These are phyloP conservation scores for Diaporthe vexans DNA, from an alignment of 2,329 filamentous ascomycete species.

Conservation along the genomic window DNA sequence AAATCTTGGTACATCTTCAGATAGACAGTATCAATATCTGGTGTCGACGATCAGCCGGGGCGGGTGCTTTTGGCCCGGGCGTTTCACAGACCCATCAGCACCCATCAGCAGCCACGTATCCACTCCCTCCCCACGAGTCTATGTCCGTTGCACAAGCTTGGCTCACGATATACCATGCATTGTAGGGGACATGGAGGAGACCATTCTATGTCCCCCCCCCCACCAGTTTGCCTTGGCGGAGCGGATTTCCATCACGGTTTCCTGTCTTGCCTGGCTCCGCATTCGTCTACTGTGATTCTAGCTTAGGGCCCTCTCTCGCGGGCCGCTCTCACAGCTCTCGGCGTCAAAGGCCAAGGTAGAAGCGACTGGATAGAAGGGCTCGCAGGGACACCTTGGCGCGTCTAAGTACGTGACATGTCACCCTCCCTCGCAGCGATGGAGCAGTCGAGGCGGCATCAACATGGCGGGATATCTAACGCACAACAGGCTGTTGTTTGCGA, in stretches of 20 bases:
- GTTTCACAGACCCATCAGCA: not conserved
- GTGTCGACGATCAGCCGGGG: not conserved
- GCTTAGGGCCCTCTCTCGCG: not conserved
- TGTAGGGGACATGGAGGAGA: not conserved
- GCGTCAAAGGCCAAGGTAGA: slow-evolving; percentile 14
- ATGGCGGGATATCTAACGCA: not conserved
- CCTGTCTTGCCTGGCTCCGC: not conserved
- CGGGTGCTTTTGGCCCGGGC: not conserved
- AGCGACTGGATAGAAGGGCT: not conserved
- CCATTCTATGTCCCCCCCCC: not conserved
- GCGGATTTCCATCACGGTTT: not conserved
- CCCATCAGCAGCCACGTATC: not conserved
- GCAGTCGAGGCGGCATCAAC: not conserved
- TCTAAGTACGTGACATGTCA: slow-evolving; percentile 13
- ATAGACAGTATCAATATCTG: not conserved
- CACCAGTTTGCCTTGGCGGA: slow-evolving; percentile 13
- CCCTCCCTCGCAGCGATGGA: not conserved
- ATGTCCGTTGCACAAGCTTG: not conserved
- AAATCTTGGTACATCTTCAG: not conserved
- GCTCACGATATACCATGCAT: slow-evolving; percentile 1
- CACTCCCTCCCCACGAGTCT: not conserved
- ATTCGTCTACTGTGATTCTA: slow-evolving; percentile 5
- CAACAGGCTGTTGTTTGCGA: slow-evolving; percentile 2
- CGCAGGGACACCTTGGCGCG: slow-evolving; percentile 8
- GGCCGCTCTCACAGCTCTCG: not conserved